A percentile compares a stretch with the other conserved stretches of the same genome.
Conservation (phyloP, 2,329 filamentous ascomycete species). For the Penicillium frequentans region DNA sequence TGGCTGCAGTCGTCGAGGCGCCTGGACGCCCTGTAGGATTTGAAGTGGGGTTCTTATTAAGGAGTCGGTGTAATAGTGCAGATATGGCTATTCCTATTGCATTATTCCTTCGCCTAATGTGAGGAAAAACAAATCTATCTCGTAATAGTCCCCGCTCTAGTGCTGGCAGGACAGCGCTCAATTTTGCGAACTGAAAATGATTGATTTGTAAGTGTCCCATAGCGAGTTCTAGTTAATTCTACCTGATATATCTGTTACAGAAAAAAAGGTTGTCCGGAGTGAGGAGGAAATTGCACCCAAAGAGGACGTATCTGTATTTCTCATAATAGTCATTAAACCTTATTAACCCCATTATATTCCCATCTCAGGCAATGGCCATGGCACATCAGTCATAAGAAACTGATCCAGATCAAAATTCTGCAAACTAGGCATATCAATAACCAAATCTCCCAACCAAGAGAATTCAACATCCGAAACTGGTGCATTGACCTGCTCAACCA, state of each 20-base stretch:
- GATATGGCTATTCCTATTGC: neutral
- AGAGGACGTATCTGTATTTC: no score
- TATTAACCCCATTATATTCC: constrained; percentile 17
- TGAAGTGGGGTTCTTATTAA: neutral
- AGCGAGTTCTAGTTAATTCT: no score
- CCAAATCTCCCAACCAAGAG: constrained; percentile 46
- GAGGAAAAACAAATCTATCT: neutral
- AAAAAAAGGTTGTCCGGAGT: no score
- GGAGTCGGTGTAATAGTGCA: neutral
- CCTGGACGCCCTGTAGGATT: neutral
- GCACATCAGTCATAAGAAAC: constrained; percentile 36
- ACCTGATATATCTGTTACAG: no score
- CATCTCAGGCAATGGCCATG: constrained; percentile 29
- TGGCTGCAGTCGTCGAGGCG: no score
- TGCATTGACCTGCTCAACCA: constrained; percentile 13
- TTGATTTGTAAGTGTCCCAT: neutral
- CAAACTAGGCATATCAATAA: constrained; percentile 47
- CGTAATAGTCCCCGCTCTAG: neutral
- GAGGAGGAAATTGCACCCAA: no score
- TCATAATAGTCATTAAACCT: no score
- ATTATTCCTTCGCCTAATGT: neutral
- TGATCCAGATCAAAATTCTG: constrained; percentile 48
- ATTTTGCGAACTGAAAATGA: neutral
- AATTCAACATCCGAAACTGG: constrained; percentile 36
- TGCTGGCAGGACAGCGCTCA: neutral